phyloP scores from a whole-genome alignment of 2,329 filamentous ascomycete genomes.

The Westerdykella aurantiaca region DNA sequence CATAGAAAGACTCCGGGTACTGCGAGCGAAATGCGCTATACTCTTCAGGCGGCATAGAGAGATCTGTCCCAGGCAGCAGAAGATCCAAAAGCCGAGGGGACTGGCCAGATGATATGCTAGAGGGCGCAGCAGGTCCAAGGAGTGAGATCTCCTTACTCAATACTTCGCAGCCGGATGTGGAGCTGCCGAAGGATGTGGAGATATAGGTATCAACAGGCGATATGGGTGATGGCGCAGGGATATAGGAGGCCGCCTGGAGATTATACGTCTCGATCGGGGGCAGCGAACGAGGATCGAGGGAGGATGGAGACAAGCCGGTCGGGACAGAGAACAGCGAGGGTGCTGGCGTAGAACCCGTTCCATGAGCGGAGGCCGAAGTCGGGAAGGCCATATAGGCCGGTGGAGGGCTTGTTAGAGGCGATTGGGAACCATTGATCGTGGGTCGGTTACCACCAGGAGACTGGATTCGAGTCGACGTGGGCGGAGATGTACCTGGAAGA shows the following conservation, averaged over 20 bases:
- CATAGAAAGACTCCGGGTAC: conserved; percentile 30
- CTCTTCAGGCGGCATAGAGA: conserved; percentile 39
- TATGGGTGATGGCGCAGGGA: conserved; percentile 19
- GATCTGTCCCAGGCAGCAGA: conserved; percentile 45
- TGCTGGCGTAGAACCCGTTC: too few relatives aligned
- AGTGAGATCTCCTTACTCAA: conserved; percentile 22
- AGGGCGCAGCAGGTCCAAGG: conserved; percentile 26
- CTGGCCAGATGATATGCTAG: conserved; percentile 40
- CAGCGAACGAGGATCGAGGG: too few relatives aligned
- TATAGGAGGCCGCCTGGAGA: conserved; percentile 12
- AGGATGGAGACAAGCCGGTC: too few relatives aligned
- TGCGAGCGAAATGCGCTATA: conserved; percentile 31
- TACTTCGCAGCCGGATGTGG: conserved; percentile 37
- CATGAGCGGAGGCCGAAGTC: too few relatives aligned
- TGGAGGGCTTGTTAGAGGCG: too few relatives aligned
- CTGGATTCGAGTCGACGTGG: too few relatives aligned
- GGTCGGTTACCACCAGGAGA: too few relatives aligned
- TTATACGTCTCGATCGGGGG: conserved; percentile 11
- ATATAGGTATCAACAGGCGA: conserved; percentile 30
- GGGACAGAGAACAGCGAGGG: too few relatives aligned
- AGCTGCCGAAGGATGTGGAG: conserved; percentile 29
- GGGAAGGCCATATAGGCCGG: too few relatives aligned
- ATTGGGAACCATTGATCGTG: too few relatives aligned
- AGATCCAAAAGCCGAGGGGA: conserved; percentile 47
- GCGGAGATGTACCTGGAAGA: too few relatives aligned